A percentile compares a stretch with the other conserved stretches of the same genome.
phyloP scores from a whole-genome alignment of 805 yeast species.

The Nakazawaea peltata region DNA sequence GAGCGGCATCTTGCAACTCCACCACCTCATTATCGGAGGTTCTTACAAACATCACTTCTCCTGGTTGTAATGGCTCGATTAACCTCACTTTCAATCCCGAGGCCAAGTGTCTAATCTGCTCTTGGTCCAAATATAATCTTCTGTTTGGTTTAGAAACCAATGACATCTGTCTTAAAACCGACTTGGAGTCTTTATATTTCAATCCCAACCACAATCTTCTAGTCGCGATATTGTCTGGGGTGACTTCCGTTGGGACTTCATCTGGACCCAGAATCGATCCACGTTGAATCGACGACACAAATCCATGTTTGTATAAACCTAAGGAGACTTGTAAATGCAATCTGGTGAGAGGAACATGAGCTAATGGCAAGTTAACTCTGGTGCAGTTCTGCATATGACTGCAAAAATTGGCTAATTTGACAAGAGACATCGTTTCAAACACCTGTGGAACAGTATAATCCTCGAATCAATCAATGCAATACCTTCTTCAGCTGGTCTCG shows the following conservation, averaged over 20 bases:
- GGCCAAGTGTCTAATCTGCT: conserved; percentile 66
- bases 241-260: conserved; percentile 58
- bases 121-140: conserved; percentile 51
- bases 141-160: conserved; percentile 83
- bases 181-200: conserved; percentile 73
- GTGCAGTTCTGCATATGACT: conserved; percentile 87
- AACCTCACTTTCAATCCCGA: conserved; percentile 69
- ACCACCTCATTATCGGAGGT: conserved; percentile 44
- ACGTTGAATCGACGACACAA: conserved; percentile 72
- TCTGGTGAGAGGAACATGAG: conserved; percentile 77
- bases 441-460: background rate
- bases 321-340: conserved; percentile 77
- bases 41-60: conserved; percentile 74
- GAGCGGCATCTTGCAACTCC: conserved; percentile 83
- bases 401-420: conserved; percentile 74
- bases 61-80: conserved; percentile 78
- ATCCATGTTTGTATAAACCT: conserved; percentile 86
- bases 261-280: conserved; percentile 89
- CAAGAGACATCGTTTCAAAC: conserved; percentile 75
- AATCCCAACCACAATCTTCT: conserved; percentile 89
- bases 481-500: no score
- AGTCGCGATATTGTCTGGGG: conserved; percentile 79
- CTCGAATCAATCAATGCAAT: no score
- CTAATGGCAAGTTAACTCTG: conserved; percentile 61
- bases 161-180: conserved; percentile 66